These are phyloP conservation scores for Citrus australasica DNA, from an alignment of 345 rosid genomes.

Conservation along the genomic window DNA sequence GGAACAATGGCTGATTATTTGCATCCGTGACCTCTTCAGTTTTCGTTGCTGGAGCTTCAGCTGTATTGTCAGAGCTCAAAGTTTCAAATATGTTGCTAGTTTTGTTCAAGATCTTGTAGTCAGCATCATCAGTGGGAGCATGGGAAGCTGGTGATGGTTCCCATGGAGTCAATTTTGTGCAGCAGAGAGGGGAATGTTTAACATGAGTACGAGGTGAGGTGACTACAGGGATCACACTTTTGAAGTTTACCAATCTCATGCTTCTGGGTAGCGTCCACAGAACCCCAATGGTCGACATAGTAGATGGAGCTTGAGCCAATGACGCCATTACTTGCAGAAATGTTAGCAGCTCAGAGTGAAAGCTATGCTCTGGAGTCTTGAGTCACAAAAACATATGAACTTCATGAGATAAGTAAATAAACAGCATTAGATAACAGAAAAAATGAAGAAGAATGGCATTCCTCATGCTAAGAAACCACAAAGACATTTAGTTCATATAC, in stretches of 20 bases:
- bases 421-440: not conserved
- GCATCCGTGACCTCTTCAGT: slow-evolving; percentile 23
- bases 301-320: slow-evolving; percentile 34
- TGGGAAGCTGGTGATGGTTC: slow-evolving; percentile 52
- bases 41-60: slow-evolving; percentile 30
- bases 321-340: slow-evolving; percentile 47
- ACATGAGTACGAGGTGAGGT: slow-evolving; percentile 12
- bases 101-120: slow-evolving; percentile 40
- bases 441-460: not conserved
- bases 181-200: slow-evolving; percentile 32
- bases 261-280: slow-evolving; percentile 27
- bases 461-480: not conserved
- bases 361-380: not conserved
- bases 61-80: slow-evolving; percentile 30
- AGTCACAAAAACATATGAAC: slow-evolving; percentile 2
- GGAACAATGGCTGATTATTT: slow-evolving; percentile 15
- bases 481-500: not conserved
- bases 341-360: slow-evolving; percentile 7
- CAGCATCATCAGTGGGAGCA: slow-evolving; percentile 44
- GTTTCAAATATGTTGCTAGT: slow-evolving; percentile 54
- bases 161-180: slow-evolving; percentile 58
- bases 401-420: not conserved
- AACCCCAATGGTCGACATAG: slow-evolving; percentile 18
- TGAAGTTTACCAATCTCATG: slow-evolving; percentile 25
- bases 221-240: slow-evolving; percentile 8